A percentile compares a stretch with the other conserved stretches of the same genome.
Evolutionary conservation across 306 rosid species (phyloP).

Genomic region (Trichosanthes truncata): DNA sequence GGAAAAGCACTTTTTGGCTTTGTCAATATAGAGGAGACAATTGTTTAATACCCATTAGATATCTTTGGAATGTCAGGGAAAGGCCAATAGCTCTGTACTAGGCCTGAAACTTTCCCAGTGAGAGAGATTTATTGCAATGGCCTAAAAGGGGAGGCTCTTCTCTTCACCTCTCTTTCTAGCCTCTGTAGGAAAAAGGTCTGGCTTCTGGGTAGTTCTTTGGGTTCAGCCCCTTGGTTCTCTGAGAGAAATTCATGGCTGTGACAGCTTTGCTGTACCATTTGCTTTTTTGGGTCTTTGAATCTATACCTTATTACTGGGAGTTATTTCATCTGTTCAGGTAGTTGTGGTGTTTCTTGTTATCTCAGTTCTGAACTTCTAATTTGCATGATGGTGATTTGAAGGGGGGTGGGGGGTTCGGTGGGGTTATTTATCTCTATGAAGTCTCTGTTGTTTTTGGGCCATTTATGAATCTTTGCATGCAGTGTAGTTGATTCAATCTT

Average conservation of each 20-base stretch:
- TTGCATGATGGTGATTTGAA: slow-evolving; percentile 26
- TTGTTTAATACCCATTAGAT: slow-evolving; percentile 19
- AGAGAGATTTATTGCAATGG: slow-evolving; percentile 37
- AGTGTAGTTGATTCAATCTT: background rate
- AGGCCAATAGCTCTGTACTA: slow-evolving; percentile 31
- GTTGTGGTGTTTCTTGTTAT: slow-evolving; percentile 21
- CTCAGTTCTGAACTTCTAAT: slow-evolving; percentile 23
- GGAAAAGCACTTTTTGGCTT: slow-evolving; percentile 16
- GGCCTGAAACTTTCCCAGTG: slow-evolving; percentile 26
- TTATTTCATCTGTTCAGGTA: slow-evolving; percentile 31
- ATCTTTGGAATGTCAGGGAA: slow-evolving; percentile 48
- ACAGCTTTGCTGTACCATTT: slow-evolving; percentile 51
- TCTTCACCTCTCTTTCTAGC: slow-evolving; percentile 8
- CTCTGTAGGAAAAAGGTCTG: slow-evolving; percentile 28
- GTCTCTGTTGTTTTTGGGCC: background rate
- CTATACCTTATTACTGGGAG: slow-evolving; percentile 32
- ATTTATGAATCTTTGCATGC: slow-evolving; percentile 1
- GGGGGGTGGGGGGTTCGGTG: background rate
- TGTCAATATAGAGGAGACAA: slow-evolving; percentile 22
- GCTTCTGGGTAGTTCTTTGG: slow-evolving; percentile 42
- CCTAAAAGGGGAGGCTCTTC: slow-evolving; percentile 28
- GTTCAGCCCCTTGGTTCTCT: slow-evolving; percentile 56
- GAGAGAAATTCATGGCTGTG: slow-evolving; percentile 73
- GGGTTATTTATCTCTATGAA: background rate
- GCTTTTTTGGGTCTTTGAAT: slow-evolving; percentile 43